Evolutionary conservation across 371 early-diverging fungal species (phyloP).

Genomic region (Chytridium lagenaria): DNA sequence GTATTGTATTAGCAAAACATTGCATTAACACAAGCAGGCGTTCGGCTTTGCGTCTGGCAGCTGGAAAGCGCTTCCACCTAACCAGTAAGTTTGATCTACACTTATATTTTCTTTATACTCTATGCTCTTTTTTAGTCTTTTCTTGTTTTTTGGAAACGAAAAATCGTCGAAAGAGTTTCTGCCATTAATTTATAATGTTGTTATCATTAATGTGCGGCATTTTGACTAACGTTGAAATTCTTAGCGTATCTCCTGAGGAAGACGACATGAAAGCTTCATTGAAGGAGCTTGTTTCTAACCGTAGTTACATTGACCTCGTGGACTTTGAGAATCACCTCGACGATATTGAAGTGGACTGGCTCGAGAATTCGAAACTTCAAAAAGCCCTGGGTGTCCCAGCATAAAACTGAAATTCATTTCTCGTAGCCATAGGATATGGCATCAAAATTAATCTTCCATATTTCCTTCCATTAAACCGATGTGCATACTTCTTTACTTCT

Average conservation of each 20-base stretch:
- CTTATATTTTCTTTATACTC: background rate
- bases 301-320: conserved; percentile 39
- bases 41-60: background rate
- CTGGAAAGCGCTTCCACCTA: conserved; percentile 26
- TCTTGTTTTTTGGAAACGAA: background rate
- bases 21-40: background rate
- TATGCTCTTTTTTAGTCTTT: background rate
- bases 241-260: too few relatives aligned
- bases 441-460: too few relatives aligned
- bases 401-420: background rate
- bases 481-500: too few relatives aligned
- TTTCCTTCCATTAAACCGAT: too few relatives aligned
- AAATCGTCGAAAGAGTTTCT: too few relatives aligned
- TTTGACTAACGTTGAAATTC: too few relatives aligned
- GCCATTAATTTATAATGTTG: too few relatives aligned
- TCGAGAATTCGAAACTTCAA: conserved; percentile 37
- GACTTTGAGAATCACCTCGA: conserved; percentile 83
- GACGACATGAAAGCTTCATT: background rate
- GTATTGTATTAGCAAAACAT: conserved; percentile 10
- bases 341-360: conserved; percentile 71
- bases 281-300: background rate
- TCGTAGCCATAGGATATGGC: background rate
- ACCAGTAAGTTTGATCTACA: background rate
- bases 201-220: too few relatives aligned
- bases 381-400: background rate